phyloP scores from a whole-genome alignment of 129 eudicot genomes.

The Flaveria robusta region DNA sequence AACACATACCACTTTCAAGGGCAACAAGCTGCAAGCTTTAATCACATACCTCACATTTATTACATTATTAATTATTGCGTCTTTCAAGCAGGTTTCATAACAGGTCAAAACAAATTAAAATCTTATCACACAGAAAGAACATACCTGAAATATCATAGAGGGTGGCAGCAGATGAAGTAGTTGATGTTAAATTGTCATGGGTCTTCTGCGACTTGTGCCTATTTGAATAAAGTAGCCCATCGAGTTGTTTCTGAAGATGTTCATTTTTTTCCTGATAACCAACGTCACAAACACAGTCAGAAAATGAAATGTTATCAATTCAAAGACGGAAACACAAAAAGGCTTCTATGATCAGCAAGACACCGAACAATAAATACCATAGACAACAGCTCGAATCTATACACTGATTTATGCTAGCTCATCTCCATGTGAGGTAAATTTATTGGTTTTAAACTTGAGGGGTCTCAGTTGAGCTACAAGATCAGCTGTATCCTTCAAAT shows the following conservation, averaged over 20 bases:
- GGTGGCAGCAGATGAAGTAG: conserved; percentile 34
- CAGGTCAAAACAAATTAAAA: background rate
- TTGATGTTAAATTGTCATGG: conserved; percentile 39
- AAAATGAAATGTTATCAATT: background rate
- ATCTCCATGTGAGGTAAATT: background rate
- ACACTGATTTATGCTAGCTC: background rate
- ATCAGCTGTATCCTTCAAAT: background rate
- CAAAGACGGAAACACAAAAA: background rate
- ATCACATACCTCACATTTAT: too few species aligned
- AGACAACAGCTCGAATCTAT: background rate
- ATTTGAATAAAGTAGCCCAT: conserved; percentile 42
- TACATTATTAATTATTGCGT: background rate
- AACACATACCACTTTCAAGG: background rate
- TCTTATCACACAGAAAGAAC: background rate
- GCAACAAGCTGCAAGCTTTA: background rate
- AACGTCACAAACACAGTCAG: conserved; percentile 12
- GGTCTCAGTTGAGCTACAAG: background rate
- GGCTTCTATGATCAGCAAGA: background rate
- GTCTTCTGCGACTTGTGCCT: conserved; percentile 45
- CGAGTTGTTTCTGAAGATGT: conserved; percentile 54
- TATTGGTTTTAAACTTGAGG: background rate
- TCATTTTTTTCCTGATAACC: conserved; percentile 63
- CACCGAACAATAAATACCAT: background rate
- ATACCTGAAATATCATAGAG: conserved; percentile 53
- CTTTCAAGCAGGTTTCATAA: background rate